Evolutionary conservation across 768 basidiomycete species (phyloP).

Genomic region (Tylopilus rubrobrunneus): DNA sequence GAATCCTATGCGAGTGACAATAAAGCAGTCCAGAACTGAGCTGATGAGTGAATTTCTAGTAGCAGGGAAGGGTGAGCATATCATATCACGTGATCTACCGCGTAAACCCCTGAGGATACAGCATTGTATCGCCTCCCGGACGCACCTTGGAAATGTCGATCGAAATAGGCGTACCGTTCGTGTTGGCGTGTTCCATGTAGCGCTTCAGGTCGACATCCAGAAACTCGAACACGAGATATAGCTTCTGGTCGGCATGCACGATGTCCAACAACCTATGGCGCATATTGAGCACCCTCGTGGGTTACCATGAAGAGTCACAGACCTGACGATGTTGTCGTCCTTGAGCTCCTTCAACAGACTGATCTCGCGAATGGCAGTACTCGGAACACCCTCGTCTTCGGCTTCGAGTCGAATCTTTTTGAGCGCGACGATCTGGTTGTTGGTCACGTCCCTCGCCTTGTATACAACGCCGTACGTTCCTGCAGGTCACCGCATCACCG

Average conservation of each 20-base stretch:
- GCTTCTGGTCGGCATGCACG: constrained; percentile 93
- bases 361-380: constrained; percentile 97
- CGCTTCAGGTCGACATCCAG: constrained; percentile 95
- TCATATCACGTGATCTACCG: constrained; percentile 31
- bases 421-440: constrained; percentile 84
- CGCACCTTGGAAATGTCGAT: constrained; percentile 78
- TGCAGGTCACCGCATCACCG: constrained; percentile 26
- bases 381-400: constrained; percentile 98
- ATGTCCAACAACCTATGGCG: constrained; percentile 83
- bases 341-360: constrained; percentile 94
- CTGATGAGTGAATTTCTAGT: constrained; percentile 97
- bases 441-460: constrained; percentile 83
- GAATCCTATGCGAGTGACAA: constrained; percentile 92
- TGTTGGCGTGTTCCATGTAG: constrained; percentile 89
- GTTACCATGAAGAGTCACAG: not conserved
- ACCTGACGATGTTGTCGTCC: constrained; percentile 95
- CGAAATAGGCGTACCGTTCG: constrained; percentile 65
- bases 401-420: constrained; percentile 99
- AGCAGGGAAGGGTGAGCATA: constrained; percentile 15
- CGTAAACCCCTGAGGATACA: constrained; percentile 15
- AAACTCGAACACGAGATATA: constrained; percentile 98
- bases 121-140: not conserved
- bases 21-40: constrained; percentile 87
- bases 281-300: constrained; percentile 6
- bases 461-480: constrained; percentile 99